Percentiles rank a stretch among this genome's conserved stretches.
Evolutionary conservation across 805 yeast species (phyloP).

Genomic region (Candida suzukii): DNA sequence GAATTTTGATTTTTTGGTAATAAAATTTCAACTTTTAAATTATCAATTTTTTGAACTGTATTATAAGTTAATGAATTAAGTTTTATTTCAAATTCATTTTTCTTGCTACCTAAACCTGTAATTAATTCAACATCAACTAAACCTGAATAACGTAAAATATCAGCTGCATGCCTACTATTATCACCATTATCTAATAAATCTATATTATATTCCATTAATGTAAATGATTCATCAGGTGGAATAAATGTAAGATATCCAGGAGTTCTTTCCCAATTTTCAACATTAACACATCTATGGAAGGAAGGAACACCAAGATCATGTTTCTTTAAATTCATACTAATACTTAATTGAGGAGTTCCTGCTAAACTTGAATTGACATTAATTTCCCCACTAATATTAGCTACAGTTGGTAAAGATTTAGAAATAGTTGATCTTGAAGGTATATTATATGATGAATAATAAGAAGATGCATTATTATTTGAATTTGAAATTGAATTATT

Average conservation of each 20-base stretch:
- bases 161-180: constrained; percentile 15
- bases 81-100: constrained; percentile 58
- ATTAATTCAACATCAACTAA: constrained; percentile 47
- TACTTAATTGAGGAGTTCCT: constrained; percentile 67
- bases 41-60: constrained; percentile 39
- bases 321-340: constrained; percentile 42
- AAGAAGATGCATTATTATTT: constrained; percentile 15
- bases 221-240: constrained; percentile 82
- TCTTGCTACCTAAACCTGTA: constrained; percentile 43
- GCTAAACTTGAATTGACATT: constrained; percentile 62
- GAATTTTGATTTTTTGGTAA: constrained; percentile 7
- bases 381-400: constrained; percentile 56
- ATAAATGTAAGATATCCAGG: constrained; percentile 55
- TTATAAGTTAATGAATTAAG: constrained; percentile 39
- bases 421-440: constrained; percentile 13
- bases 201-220: constrained; percentile 55
- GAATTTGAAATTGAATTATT: not conserved
- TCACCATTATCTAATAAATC: constrained; percentile 33
- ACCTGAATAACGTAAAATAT: constrained; percentile 30
- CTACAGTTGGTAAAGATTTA: constrained; percentile 32
- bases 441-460: constrained; percentile 21
- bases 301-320: constrained; percentile 49
- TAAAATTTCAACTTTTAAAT: constrained; percentile 34
- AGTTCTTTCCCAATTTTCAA: constrained; percentile 39
- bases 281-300: constrained; percentile 65